A percentile compares a stretch with the other conserved stretches of the same genome.
These are phyloP conservation scores for Emmonsia crescens DNA, from an alignment of 2,329 filamentous ascomycete genomes.

Conservation along the genomic window DNA sequence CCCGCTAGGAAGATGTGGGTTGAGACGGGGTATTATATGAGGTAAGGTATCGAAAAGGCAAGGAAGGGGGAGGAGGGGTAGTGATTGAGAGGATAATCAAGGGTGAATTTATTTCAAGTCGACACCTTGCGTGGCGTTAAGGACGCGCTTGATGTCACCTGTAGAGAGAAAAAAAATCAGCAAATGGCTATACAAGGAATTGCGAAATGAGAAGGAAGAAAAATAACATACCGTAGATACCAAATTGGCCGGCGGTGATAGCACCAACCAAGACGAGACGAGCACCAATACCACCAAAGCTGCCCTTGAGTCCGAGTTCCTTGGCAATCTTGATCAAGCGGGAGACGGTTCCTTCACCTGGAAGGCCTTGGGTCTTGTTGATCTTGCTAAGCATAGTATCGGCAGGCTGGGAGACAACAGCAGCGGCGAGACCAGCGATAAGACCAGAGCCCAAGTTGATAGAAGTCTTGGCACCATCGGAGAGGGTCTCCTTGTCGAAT, in stretches of 20 bases:
- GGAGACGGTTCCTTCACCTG: conserved; percentile 70
- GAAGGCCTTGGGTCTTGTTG: conserved; percentile 85
- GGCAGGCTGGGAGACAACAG: conserved; percentile 77
- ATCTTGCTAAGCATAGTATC: conserved; percentile 94
- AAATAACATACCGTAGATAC: conserved; percentile 54
- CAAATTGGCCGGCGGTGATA: conserved; percentile 71
- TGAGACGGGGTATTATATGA: background rate
- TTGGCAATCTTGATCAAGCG: conserved; percentile 80
- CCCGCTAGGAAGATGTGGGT: background rate
- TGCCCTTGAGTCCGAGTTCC: conserved; percentile 71
- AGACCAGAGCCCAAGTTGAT: conserved; percentile 80
- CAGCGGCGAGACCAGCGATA: conserved; percentile 76
- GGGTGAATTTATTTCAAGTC: conserved; percentile 48
- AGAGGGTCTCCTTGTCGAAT: conserved; percentile 61
- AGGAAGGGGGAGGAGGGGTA: background rate
- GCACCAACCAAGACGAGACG: conserved; percentile 67
- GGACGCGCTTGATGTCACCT: conserved; percentile 51
- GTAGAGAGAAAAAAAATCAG: conserved; percentile 7
- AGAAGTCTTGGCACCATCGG: conserved; percentile 59
- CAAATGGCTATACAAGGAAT: background rate
- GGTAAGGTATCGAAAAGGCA: conserved; percentile 2
- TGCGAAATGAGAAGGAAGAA: background rate
- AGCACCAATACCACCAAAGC: conserved; percentile 70
- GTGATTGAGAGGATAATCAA: background rate
- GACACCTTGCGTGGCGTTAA: conserved; percentile 65